These are phyloP conservation scores for Lactarius hatsudake DNA, from an alignment of 768 basidiomycete genomes.

Conservation along the genomic window DNA sequence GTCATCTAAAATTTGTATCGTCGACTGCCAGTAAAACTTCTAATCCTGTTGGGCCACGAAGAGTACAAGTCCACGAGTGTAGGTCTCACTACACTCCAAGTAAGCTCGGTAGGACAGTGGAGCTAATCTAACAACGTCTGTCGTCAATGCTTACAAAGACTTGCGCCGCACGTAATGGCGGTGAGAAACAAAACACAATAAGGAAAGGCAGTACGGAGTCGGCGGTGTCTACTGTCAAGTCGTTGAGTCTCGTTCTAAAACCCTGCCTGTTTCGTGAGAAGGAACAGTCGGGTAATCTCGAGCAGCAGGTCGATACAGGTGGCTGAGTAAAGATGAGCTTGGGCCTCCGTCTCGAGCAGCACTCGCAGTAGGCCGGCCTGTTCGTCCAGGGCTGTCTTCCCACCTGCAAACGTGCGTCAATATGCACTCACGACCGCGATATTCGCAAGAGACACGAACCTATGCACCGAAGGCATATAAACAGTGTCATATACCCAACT, in stretches of 20 bases:
- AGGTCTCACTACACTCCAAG: not conserved
- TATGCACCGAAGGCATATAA: not conserved
- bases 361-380: not conserved
- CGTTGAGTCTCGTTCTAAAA: not conserved
- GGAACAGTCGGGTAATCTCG: not conserved
- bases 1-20: not conserved
- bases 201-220: no score
- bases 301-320: constrained; percentile 6
- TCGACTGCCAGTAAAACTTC: not conserved
- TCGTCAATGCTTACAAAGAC: not conserved
- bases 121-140: not conserved
- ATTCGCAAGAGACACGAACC: constrained; percentile 2
- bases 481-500: constrained; percentile 10
- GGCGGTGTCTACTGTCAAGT: not conserved
- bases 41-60: not conserved
- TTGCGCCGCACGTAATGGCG: not conserved
- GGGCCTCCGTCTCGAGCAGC: not conserved
- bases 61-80: not conserved
- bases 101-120: not conserved
- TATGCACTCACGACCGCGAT: not conserved
- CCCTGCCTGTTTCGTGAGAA: not conserved
- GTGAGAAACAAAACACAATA: not conserved
- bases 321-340: constrained; percentile 11
- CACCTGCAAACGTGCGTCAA: constrained; percentile 3
- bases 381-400: not conserved